phyloP scores from a whole-genome alignment of 1,284 basidiomycete species.

The Termitomyces sp. region DNA sequence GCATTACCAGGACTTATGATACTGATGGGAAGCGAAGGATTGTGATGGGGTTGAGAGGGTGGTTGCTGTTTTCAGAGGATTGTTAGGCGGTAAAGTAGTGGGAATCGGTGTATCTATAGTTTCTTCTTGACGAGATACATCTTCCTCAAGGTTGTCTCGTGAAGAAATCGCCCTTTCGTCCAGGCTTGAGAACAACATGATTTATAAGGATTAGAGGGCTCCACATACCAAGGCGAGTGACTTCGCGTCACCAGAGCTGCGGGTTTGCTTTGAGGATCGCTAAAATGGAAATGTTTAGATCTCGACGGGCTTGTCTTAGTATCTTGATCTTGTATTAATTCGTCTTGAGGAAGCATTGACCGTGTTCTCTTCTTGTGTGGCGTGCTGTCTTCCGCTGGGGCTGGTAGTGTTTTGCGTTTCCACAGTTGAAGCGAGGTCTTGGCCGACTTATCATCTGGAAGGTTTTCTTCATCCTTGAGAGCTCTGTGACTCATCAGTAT shows the following conservation, averaged over 20 bases:
- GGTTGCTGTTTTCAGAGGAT: neutral
- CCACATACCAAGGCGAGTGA: neutral
- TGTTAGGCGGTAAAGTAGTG: neutral
- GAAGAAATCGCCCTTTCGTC: neutral
- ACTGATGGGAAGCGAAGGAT: neutral
- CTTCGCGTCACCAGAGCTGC: neutral
- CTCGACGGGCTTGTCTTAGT: neutral
- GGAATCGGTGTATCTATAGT: neutral
- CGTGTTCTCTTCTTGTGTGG: constrained; percentile 1
- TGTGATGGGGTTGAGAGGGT: neutral
- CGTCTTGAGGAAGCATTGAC: neutral
- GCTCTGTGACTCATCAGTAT: neutral
- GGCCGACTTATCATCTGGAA: neutral
- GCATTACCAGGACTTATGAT: neutral
- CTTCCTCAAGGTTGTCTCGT: neutral
- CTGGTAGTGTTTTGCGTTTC: constrained; percentile 5
- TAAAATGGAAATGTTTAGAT: neutral
- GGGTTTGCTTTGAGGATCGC: neutral
- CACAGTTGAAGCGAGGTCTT: neutral
- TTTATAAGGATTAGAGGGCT: neutral
- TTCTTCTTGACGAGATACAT: neutral
- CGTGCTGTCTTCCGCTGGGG: neutral
- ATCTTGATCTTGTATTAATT: neutral
- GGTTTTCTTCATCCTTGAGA: neutral
- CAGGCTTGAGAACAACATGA: neutral